phyloP scores from a whole-genome alignment of 75 land plant species.

The Sequoia sempervirens region DNA sequence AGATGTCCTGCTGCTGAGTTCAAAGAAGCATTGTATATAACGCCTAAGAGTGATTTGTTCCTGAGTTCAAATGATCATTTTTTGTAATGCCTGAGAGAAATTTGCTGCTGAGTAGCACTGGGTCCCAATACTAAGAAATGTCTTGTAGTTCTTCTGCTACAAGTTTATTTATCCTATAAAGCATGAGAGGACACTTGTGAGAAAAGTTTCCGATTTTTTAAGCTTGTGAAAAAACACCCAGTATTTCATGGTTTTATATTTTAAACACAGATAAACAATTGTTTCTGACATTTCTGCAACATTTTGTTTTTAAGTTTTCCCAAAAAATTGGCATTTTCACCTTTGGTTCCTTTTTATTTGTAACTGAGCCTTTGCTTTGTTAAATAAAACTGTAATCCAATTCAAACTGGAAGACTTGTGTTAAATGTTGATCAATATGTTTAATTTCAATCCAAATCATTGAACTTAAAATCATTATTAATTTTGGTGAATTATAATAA shows the following conservation, averaged over 20 bases:
- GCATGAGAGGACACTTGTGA: not conserved
- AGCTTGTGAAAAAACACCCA: not conserved
- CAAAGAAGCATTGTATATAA: not conserved
- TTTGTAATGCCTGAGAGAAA: not conserved
- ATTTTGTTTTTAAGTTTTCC: not conserved
- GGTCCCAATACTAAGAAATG: not conserved
- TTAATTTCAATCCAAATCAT: not conserved
- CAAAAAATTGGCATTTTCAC: not conserved
- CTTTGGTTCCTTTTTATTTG: too few relatives aligned
- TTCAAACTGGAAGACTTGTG: not conserved
- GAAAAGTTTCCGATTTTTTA: not conserved
- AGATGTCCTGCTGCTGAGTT: not conserved
- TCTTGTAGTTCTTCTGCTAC: not conserved
- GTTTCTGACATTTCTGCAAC: not conserved
- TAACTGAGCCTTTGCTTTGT: not conserved
- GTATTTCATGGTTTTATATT: not conserved
- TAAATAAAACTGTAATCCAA: not conserved
- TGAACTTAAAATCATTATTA: not conserved
- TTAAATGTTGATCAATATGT: not conserved
- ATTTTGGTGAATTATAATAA: not conserved
- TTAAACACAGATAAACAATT: too few relatives aligned
- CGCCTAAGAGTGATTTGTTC: not conserved
- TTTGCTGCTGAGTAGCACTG: not conserved
- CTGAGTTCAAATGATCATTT: not conserved
- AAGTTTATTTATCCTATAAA: not conserved